phyloP scores from a whole-genome alignment of 352 stramenopile genomes.

The Pythium rishiriense region DNA sequence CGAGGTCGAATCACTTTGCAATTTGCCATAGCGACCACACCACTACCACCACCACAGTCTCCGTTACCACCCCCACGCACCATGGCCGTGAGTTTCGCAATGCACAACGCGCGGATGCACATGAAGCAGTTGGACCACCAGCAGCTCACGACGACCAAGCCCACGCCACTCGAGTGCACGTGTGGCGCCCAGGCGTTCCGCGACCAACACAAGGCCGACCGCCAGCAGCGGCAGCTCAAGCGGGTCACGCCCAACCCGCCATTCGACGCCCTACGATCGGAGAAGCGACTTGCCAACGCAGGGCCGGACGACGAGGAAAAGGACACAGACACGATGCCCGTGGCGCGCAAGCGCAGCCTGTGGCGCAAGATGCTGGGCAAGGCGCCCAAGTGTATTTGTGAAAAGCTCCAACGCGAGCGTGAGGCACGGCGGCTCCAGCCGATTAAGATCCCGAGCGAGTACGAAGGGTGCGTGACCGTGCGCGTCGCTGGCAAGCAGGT shows the following conservation, averaged over 20 bases:
- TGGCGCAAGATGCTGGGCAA: slow-evolving; percentile 60
- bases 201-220: slow-evolving; percentile 2
- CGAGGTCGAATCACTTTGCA: no score
- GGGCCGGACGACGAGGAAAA: slow-evolving; percentile 2
- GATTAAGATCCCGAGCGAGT: slow-evolving; percentile 47
- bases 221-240: neutral
- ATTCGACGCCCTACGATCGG: neutral
- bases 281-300: slow-evolving; percentile 8
- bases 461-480: slow-evolving; percentile 41
- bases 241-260: slow-evolving; percentile 9
- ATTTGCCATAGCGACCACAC: no score
- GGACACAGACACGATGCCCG: slow-evolving; percentile 8
- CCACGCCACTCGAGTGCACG: slow-evolving; percentile 24
- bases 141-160: no score
- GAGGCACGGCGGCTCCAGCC: slow-evolving; percentile 17
- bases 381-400: slow-evolving; percentile 56
- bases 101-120: neutral
- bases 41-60: neutral
- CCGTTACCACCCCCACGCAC: neutral
- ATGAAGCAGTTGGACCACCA: neutral
- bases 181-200: slow-evolving; percentile 40
- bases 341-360: slow-evolving; percentile 41
- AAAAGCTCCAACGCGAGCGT: slow-evolving; percentile 17
- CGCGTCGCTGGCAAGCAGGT: slow-evolving; percentile 53
- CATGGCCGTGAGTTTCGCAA: neutral